Evolutionary conservation across 331 rosid genomes (phyloP).

Genomic region (Quercus lobata): DNA sequence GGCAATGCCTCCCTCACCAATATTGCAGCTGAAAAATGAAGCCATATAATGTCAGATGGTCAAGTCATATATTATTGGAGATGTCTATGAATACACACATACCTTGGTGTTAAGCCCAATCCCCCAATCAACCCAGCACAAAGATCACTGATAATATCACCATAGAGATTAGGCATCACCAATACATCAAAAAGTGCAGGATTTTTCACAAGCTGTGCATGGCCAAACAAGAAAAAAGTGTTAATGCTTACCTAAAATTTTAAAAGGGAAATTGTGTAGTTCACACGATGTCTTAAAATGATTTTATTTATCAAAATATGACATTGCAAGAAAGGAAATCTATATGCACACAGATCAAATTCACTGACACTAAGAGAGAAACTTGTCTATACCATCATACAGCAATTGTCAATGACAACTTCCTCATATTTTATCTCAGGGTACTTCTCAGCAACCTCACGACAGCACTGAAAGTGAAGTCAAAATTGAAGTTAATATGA

Average conservation of each 20-base stretch:
- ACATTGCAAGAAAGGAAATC: neutral
- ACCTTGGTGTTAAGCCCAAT: conserved; percentile 96
- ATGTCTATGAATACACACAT: neutral
- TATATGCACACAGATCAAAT: neutral
- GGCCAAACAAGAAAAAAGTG: conserved; percentile 6
- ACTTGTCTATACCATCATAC: conserved; percentile 51
- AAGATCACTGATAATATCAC: conserved; percentile 97
- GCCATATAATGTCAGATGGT: conserved; percentile 33
- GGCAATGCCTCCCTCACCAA: conserved; percentile 98
- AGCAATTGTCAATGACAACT: conserved; percentile 63
- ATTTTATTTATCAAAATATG: neutral
- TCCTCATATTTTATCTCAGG: conserved; percentile 61
- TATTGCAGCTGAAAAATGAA: conserved; percentile 70
- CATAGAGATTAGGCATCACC: conserved; percentile 98
- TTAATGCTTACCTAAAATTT: neutral
- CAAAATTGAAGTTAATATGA: conserved; percentile 10
- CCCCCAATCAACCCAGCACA: conserved; percentile 97
- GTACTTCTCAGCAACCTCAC: conserved; percentile 64
- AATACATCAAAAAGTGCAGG: conserved; percentile 92
- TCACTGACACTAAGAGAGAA: neutral
- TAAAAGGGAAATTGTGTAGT: neutral
- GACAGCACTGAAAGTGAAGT: conserved; percentile 61
- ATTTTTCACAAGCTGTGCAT: conserved; percentile 89
- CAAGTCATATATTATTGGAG: neutral
- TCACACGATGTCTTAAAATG: neutral